Percentiles rank a stretch among this genome's conserved stretches.
phyloP scores from a whole-genome alignment of 2,329 filamentous ascomycete genomes.

The Tolypocladium endophyticum region DNA sequence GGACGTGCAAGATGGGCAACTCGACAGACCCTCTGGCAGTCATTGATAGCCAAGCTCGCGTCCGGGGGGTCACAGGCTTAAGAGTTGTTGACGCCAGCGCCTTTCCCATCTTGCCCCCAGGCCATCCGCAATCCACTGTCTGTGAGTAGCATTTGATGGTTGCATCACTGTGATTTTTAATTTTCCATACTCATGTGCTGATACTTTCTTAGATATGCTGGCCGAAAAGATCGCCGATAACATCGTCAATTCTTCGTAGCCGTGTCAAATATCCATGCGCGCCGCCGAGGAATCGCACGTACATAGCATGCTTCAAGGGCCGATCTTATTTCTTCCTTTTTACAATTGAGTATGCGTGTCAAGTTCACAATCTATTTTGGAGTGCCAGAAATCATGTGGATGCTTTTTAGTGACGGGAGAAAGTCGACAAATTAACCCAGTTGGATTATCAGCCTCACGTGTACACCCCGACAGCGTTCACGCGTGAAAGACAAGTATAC shows the following conservation, averaged over 20 bases:
- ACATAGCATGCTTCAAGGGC: background rate
- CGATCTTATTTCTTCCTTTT: background rate
- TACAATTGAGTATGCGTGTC: background rate
- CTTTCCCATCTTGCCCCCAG: background rate
- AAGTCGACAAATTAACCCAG: background rate
- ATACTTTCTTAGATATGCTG: background rate
- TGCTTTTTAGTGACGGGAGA: too few relatives aligned
- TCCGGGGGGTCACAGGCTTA: background rate
- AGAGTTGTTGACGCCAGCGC: background rate
- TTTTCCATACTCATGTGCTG: background rate
- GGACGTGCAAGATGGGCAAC: conserved; percentile 39
- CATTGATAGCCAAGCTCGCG: background rate
- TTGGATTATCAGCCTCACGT: background rate
- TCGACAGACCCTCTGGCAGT: conserved; percentile 26
- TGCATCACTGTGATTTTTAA: background rate
- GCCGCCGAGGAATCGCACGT: background rate
- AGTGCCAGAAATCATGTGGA: too few relatives aligned
- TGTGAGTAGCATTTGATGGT: background rate
- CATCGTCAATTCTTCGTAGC: background rate
- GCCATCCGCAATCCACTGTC: background rate
- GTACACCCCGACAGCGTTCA: background rate
- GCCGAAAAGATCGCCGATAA: background rate
- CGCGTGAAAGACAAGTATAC: background rate
- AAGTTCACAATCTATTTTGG: background rate
- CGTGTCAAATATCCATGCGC: too few relatives aligned